A percentile compares a stretch with the other conserved stretches of the same genome.
Conservation (phyloP, 2,329 filamentous ascomycete genomes). For the Dothistroma pini region DNA sequence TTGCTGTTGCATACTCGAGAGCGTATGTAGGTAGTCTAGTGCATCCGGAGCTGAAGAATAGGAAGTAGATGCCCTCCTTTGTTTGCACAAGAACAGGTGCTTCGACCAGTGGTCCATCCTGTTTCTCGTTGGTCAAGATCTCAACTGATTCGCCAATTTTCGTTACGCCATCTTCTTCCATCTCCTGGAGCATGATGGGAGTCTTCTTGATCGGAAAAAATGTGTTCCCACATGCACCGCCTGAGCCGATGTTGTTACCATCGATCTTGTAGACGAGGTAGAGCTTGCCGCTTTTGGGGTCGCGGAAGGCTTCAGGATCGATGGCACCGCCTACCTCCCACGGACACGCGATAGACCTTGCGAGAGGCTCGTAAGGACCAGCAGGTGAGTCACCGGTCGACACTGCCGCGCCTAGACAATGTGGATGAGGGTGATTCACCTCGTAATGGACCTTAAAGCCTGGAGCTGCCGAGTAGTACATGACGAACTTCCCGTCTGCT, state of each 20-base stretch:
- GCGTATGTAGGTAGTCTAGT: slow-evolving; percentile 31
- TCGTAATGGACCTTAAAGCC: slow-evolving; percentile 5
- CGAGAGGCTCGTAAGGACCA: slow-evolving; percentile 31
- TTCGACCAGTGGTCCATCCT: slow-evolving; percentile 36
- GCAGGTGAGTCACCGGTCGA: slow-evolving; percentile 23
- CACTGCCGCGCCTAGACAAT: slow-evolving; percentile 36
- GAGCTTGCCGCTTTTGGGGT: slow-evolving; percentile 27
- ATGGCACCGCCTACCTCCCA: slow-evolving; percentile 34
- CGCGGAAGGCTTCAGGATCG: slow-evolving; percentile 32
- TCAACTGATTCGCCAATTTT: slow-evolving; percentile 21
- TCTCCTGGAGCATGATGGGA: slow-evolving; percentile 35
- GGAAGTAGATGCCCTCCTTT: slow-evolving; percentile 32
- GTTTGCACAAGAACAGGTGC: slow-evolving; percentile 32
- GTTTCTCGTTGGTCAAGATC: slow-evolving; percentile 29
- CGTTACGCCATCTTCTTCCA: slow-evolving; percentile 30
- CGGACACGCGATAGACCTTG: slow-evolving; percentile 28
- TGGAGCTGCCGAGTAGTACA: slow-evolving; percentile 34
- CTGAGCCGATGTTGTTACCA: slow-evolving; percentile 33
- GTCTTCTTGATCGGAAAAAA: slow-evolving; percentile 25
- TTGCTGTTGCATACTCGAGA: slow-evolving; percentile 34
- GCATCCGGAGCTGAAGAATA: slow-evolving; percentile 38
- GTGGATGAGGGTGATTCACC: slow-evolving; percentile 24
- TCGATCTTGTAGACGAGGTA: slow-evolving; percentile 37
- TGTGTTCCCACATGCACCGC: slow-evolving; percentile 33
- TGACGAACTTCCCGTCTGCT: slow-evolving; percentile 30